Conservation (phyloP, 2,329 filamentous ascomycete genomes). For the Fusarium sp. region DNA sequence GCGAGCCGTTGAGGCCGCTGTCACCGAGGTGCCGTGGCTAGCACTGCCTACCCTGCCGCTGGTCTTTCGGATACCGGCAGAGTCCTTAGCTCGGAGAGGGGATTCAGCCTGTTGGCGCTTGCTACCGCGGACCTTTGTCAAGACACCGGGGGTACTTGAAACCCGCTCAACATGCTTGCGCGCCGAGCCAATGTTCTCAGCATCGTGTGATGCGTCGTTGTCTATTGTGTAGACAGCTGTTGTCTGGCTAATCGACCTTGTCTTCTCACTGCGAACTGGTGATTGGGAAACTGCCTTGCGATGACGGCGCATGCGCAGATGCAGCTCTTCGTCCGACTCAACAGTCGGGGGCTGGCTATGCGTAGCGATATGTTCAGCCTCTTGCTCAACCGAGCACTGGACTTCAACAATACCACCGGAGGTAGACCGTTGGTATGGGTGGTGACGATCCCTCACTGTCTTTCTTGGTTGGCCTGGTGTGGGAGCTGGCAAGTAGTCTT, state of each 20-base stretch:
- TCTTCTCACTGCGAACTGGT: conserved; percentile 71
- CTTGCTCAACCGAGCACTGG: conserved; percentile 66
- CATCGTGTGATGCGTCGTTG: conserved; percentile 77
- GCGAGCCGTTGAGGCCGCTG: conserved; percentile 61
- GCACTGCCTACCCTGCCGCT: conserved; percentile 75
- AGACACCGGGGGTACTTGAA: conserved; percentile 66
- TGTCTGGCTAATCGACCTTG: conserved; percentile 80
- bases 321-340: conserved; percentile 87
- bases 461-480: conserved; percentile 97
- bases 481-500: conserved; percentile 93
- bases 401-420: conserved; percentile 62
- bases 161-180: conserved; percentile 71
- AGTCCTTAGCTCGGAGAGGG: conserved; percentile 64
- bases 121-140: conserved; percentile 76
- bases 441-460: conserved; percentile 82
- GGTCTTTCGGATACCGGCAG: conserved; percentile 72
- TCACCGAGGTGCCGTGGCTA: conserved; percentile 59
- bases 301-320: conserved; percentile 78
- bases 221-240: conserved; percentile 76
- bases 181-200: conserved; percentile 75
- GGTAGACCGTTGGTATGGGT: conserved; percentile 75
- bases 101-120: conserved; percentile 66
- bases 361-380: conserved; percentile 72
- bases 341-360: conserved; percentile 72
- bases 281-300: conserved; percentile 74